phyloP scores from a whole-genome alignment of 495 filamentous ascomycete genomes.

The Amorphotheca resinae region DNA sequence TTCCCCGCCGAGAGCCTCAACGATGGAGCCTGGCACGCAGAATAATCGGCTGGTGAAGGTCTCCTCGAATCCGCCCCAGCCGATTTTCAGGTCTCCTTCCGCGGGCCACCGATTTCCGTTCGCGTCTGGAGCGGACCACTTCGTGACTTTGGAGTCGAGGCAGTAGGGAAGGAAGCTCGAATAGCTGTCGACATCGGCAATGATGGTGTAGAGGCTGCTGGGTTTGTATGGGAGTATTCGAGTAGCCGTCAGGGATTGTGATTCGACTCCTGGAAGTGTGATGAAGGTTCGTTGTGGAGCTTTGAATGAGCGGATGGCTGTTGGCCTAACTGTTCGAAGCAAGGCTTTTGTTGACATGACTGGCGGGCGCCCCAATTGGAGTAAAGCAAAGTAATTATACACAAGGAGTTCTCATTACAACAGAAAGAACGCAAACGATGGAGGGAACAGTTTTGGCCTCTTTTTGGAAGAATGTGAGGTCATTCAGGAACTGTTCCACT shows the following conservation, averaged over 20 bases:
- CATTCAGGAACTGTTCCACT: no score
- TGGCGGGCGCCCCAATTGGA: background rate
- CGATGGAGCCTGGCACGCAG: conserved; percentile 53
- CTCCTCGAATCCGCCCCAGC: conserved; percentile 73
- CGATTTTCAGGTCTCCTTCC: conserved; percentile 67
- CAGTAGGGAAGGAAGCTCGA: conserved; percentile 78
- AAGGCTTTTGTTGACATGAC: conserved; percentile 11
- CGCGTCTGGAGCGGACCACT: conserved; percentile 28
- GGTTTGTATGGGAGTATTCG: conserved; percentile 72
- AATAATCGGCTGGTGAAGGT: conserved; percentile 62
- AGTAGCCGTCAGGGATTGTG: conserved; percentile 53
- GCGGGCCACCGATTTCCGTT: conserved; percentile 42
- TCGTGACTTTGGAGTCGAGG: conserved; percentile 53
- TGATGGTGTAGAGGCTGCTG: conserved; percentile 58
- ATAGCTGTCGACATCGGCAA: conserved; percentile 78
- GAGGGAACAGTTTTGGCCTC: no score
- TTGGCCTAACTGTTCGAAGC: conserved; percentile 8
- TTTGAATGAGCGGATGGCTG: conserved; percentile 2
- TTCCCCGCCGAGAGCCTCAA: conserved; percentile 70
- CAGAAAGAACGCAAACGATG: background rate
- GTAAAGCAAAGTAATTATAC: background rate
- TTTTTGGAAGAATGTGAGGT: no score
- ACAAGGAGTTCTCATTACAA: background rate
- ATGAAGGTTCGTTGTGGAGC: conserved; percentile 23
- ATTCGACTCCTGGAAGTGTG: conserved; percentile 25